A percentile compares a stretch with the other conserved stretches of the same genome.
phyloP scores from a whole-genome alignment of 2,329 filamentous ascomycete genomes.

The Botrytis pseudocinerea region DNA sequence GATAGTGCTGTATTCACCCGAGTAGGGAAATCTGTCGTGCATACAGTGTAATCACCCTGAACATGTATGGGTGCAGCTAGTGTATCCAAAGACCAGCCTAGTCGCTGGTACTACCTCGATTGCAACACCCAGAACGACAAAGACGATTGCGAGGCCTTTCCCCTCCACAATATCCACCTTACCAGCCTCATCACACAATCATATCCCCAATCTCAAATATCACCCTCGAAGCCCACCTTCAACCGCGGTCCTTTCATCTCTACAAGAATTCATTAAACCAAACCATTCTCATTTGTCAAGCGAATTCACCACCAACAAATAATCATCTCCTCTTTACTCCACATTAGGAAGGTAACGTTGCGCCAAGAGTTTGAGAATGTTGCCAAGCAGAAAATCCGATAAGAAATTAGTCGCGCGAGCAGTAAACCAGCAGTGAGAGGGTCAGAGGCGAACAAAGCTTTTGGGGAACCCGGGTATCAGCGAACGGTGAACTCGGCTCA shows the following conservation, averaged over 20 bases:
- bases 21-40: constrained; percentile 5
- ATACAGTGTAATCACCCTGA: not conserved
- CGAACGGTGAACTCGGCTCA: constrained; percentile 5
- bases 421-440: not conserved
- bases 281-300: constrained; percentile 20
- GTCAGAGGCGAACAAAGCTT: constrained; percentile 4
- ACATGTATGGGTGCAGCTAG: not conserved
- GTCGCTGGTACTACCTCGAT: not conserved
- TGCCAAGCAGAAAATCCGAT: constrained; percentile 10
- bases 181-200: constrained; percentile 11
- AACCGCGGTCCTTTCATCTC: not conserved
- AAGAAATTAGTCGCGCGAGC: constrained; percentile 8
- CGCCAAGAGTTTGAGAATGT: not conserved
- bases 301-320: constrained; percentile 7
- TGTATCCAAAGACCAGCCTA: not conserved
- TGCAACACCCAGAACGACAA: not conserved
- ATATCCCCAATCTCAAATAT: not conserved
- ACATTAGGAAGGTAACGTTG: constrained; percentile 18
- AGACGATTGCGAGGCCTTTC: not conserved
- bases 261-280: constrained; percentile 3
- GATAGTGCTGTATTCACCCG: constrained; percentile 8
- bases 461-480: not conserved
- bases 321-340: constrained; percentile 8
- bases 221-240: not conserved
- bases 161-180: not conserved